These are phyloP conservation scores for Pinus tabuliformis DNA, from an alignment of 75 land plant genomes.

Conservation along the genomic window DNA sequence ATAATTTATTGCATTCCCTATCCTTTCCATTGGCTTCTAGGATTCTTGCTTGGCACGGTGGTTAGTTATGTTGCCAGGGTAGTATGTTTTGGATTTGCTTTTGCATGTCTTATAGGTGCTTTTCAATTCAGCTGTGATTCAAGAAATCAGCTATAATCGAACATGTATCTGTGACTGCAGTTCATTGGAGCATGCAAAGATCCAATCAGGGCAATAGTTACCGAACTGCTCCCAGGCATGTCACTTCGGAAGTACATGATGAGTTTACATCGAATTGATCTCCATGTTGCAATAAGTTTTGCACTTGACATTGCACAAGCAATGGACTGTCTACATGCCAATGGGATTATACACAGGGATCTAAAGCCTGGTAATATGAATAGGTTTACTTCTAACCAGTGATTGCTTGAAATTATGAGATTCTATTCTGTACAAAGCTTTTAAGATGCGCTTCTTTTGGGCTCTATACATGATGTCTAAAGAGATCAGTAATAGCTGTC, in stretches of 20 bases:
- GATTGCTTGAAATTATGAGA: background rate
- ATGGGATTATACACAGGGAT: conserved; percentile 92
- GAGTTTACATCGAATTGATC: conserved; percentile 51
- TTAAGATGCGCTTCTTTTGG: background rate
- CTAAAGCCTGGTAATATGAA: conserved; percentile 73
- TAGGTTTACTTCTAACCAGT: background rate
- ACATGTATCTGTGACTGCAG: conserved; percentile 27
- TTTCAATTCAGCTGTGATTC: background rate
- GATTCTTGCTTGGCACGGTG: background rate
- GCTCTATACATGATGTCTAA: background rate
- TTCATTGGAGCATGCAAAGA: conserved; percentile 96
- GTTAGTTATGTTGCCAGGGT: background rate
- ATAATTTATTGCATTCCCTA: background rate
- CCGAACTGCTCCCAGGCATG: conserved; percentile 82
- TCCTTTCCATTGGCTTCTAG: background rate
- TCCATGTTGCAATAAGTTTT: conserved; percentile 59
- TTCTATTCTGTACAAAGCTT: background rate
- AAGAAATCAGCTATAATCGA: background rate
- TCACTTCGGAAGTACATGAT: conserved; percentile 74
- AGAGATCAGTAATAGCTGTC: background rate
- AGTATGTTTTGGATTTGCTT: background rate
- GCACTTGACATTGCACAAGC: conserved; percentile 93
- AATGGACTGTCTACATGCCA: conserved; percentile 92
- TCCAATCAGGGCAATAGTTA: conserved; percentile 87
- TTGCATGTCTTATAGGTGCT: background rate